Percentiles rank a stretch among this genome's conserved stretches.
Evolutionary conservation across 441 rosid species (phyloP).

Genomic region (Syzygium syzygioides): DNA sequence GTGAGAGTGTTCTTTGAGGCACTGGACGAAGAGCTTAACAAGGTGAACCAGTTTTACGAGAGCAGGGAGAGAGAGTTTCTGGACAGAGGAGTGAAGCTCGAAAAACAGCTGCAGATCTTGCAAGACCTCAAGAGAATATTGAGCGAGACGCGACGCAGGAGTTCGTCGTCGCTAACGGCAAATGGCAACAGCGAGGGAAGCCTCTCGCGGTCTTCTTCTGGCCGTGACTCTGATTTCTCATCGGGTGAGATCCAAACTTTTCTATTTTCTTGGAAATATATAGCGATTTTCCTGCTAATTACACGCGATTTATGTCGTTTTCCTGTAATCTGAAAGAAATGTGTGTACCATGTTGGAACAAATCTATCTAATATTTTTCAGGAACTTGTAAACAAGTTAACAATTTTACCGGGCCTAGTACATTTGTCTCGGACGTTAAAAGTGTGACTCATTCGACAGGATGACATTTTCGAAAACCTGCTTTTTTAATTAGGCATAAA

Average conservation of each 20-base stretch:
- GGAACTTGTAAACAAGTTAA: neutral
- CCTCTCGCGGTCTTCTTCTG: neutral
- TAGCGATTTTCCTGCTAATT: neutral
- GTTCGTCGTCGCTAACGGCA: neutral
- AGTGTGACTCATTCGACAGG: neutral
- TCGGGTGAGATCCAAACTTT: neutral
- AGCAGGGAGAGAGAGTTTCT: slow-evolving; percentile 67
- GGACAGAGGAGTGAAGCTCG: slow-evolving; percentile 68
- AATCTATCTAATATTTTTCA: too few relatives aligned
- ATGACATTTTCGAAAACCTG: neutral
- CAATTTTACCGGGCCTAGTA: neutral
- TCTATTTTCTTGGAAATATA: neutral
- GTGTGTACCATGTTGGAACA: too few relatives aligned
- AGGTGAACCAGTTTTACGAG: slow-evolving; percentile 82
- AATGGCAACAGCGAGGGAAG: neutral
- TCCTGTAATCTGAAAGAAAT: neutral
- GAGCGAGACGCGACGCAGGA: slow-evolving; percentile 35
- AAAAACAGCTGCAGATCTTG: slow-evolving; percentile 67
- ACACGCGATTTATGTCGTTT: neutral
- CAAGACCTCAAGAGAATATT: slow-evolving; percentile 57
- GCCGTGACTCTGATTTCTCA: neutral
- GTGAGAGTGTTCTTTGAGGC: slow-evolving; percentile 61
- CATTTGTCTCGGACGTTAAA: neutral
- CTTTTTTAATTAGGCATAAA: neutral
- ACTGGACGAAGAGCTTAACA: slow-evolving; percentile 69